A percentile compares a stretch with the other conserved stretches of the same genome.
Conservation (phyloP, 2,329 filamentous ascomycete species). For the Chrysoporthe cubensis region DNA sequence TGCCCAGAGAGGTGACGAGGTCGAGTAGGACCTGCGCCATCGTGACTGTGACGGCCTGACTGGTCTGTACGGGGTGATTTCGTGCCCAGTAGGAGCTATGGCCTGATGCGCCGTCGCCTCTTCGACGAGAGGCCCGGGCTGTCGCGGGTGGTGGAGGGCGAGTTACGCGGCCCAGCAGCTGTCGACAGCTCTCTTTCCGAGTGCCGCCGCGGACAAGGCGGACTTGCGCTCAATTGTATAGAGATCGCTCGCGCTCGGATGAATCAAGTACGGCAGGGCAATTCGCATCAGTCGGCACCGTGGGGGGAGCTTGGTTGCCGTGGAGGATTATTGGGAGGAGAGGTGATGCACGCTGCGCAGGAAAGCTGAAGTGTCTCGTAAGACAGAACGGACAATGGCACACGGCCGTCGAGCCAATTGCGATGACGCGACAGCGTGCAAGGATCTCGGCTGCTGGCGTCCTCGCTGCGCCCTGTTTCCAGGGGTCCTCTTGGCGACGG, state of each 20-base stretch:
- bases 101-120: too few relatives aligned
- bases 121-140: too few relatives aligned
- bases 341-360: neutral
- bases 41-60: slow-evolving; percentile 29
- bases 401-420: slow-evolving; percentile 1
- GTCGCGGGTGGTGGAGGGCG: too few relatives aligned
- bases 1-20: slow-evolving; percentile 86
- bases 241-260: neutral
- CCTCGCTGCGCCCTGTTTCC: neutral
- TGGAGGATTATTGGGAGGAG: neutral
- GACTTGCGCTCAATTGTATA: slow-evolving; percentile 5
- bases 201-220: slow-evolving; percentile 3
- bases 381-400: neutral
- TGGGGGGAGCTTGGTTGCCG: too few relatives aligned
- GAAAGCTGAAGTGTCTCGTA: neutral
- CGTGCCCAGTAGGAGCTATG: neutral
- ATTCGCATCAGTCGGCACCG: neutral
- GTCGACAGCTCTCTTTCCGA: neutral
- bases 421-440: slow-evolving; percentile 22
- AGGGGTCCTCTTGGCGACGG: neutral
- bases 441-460: slow-evolving; percentile 3
- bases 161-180: neutral
- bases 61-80: neutral
- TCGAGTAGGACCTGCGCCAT: slow-evolving; percentile 90
- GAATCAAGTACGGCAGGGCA: neutral